Evolutionary conservation across 2,329 filamentous ascomycete species (phyloP).

Genomic region (Cercospora brassicicola): DNA sequence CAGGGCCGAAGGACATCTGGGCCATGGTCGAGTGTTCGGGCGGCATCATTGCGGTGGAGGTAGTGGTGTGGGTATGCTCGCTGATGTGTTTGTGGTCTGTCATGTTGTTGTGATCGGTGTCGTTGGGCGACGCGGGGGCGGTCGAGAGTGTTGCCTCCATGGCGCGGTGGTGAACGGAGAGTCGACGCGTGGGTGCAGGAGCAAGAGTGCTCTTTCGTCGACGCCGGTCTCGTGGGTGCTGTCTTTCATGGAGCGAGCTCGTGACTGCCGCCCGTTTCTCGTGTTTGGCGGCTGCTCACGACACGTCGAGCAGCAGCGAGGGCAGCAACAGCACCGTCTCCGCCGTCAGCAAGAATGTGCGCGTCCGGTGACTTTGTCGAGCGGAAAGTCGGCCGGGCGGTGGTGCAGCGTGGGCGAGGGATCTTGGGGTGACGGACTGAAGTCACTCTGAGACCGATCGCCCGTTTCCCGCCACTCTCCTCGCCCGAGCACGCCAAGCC

Average conservation of each 20-base stretch:
- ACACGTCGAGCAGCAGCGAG: not conserved
- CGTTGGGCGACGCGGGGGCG: slow-evolving; percentile 37
- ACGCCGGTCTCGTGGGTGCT: slow-evolving; percentile 1
- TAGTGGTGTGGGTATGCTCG: slow-evolving; percentile 23
- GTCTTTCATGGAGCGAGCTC: slow-evolving; percentile 1
- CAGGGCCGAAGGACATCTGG: slow-evolving; percentile 62
- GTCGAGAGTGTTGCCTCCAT: slow-evolving; percentile 34
- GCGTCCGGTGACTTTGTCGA: not conserved
- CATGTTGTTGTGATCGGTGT: slow-evolving; percentile 23
- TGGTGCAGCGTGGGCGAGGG: not conserved
- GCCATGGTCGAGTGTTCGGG: slow-evolving; percentile 50
- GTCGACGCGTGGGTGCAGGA: slow-evolving; percentile 2
- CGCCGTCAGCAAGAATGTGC: not conserved
- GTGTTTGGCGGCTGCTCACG: not conserved
- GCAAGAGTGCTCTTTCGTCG: not conserved
- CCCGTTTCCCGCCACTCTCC: not conserved
- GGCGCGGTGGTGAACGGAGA: slow-evolving; percentile 2
- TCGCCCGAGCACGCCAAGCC: not conserved
- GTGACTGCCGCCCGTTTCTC: not conserved
- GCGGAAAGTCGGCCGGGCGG: not conserved
- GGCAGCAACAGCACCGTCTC: not conserved
- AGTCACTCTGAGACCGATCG: slow-evolving; percentile 1
- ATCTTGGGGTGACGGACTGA: not conserved
- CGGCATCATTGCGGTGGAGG: slow-evolving; percentile 27
- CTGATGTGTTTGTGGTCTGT: slow-evolving; percentile 18